phyloP scores from a whole-genome alignment of 164 flowering plant species.

The Malania oleifera region DNA sequence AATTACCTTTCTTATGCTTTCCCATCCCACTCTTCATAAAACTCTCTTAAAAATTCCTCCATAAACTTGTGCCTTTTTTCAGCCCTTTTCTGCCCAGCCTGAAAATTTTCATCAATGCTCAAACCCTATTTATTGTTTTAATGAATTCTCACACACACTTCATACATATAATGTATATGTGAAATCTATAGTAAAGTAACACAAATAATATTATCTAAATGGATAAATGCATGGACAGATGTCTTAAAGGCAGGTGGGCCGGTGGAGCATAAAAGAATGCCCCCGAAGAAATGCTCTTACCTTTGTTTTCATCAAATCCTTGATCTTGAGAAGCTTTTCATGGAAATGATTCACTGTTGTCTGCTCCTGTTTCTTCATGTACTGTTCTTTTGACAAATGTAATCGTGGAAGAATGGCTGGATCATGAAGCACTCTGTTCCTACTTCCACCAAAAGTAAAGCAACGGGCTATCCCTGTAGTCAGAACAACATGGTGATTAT shows the following conservation, averaged over 20 bases:
- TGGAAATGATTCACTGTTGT: slow-evolving; percentile 88
- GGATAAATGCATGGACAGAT: background rate
- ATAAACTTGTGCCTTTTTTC: slow-evolving; percentile 87
- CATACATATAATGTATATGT: background rate
- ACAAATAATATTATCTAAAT: background rate
- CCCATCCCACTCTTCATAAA: slow-evolving; percentile 87
- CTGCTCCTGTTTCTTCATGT: slow-evolving; percentile 73
- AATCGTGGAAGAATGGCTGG: slow-evolving; percentile 57
- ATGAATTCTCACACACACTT: background rate
- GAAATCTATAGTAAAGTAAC: too few species aligned
- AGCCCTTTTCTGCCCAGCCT: slow-evolving; percentile 87
- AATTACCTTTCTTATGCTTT: slow-evolving; percentile 38
- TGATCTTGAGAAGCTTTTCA: slow-evolving; percentile 87
- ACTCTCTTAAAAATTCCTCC: slow-evolving; percentile 67
- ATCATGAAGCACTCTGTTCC: slow-evolving; percentile 68
- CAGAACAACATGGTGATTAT: background rate
- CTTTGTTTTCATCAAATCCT: slow-evolving; percentile 84
- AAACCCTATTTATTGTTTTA: background rate
- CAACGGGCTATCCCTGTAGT: slow-evolving; percentile 89
- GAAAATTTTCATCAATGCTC: slow-evolving; percentile 14
- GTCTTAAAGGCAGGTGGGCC: background rate
- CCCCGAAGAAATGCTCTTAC: slow-evolving; percentile 22
- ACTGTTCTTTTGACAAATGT: slow-evolving; percentile 67
- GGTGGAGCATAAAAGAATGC: background rate
- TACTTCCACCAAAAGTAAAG: slow-evolving; percentile 93